Conservation (phyloP, 2,329 filamentous ascomycete species). For the Apiospora phragmitis region DNA sequence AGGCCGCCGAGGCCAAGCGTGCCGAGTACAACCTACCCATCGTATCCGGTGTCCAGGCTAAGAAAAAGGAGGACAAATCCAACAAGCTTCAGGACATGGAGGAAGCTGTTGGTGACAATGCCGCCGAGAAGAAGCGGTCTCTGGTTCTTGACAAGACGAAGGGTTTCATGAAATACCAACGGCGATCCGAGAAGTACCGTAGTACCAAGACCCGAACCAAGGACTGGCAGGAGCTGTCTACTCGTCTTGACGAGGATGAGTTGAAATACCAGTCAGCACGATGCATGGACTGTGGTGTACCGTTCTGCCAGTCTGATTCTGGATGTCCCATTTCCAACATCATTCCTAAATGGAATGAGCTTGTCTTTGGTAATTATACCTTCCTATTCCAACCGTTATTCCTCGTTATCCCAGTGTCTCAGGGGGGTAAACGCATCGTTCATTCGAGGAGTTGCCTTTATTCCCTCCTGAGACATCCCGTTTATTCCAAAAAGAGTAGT, state of each 20-base stretch:
- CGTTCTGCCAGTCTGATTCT: slow-evolving; percentile 95
- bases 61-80: slow-evolving; percentile 68
- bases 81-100: slow-evolving; percentile 82
- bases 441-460: too few species aligned
- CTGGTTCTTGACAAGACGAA: slow-evolving; percentile 96
- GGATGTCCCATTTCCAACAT: slow-evolving; percentile 97
- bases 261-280: slow-evolving; percentile 95
- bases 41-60: slow-evolving; percentile 67
- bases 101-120: slow-evolving; percentile 81
- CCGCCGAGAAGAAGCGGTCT: slow-evolving; percentile 85
- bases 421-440: too few species aligned
- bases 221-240: slow-evolving; percentile 91
- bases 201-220: slow-evolving; percentile 79
- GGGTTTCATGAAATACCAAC: slow-evolving; percentile 96
- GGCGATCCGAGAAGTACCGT: slow-evolving; percentile 91
- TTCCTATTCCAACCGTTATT: too few species aligned
- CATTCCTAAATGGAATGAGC: slow-evolving; percentile 94
- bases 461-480: too few species aligned
- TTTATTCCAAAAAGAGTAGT: too few species aligned
- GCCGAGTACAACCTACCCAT: slow-evolving; percentile 79
- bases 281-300: slow-evolving; percentile 98
- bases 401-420: too few species aligned
- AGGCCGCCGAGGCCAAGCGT: slow-evolving; percentile 82
- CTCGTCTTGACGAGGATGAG: slow-evolving; percentile 87
- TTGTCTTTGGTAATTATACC: slow-evolving; percentile 57